A percentile compares a stretch with the other conserved stretches of the same genome.
Conservation (phyloP, 495 filamentous ascomycete genomes). For the Penicillium taxi region DNA sequence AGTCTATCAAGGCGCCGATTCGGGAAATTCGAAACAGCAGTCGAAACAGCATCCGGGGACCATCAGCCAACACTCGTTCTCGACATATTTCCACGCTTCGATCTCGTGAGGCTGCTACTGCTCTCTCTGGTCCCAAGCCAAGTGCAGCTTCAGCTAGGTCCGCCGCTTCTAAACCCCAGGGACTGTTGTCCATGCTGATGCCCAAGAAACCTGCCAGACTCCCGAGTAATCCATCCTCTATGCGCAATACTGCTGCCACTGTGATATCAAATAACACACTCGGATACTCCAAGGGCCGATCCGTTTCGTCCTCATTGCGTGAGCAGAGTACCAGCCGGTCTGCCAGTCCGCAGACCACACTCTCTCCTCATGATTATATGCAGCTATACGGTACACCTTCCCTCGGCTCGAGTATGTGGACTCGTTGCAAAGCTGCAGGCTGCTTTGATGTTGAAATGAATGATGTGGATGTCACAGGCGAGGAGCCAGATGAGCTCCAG, state of each 20-base stretch:
- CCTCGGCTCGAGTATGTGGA: constrained; percentile 38
- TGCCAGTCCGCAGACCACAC: constrained; percentile 15
- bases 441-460: constrained; percentile 29
- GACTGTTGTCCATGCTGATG: constrained; percentile 29
- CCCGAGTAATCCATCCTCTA: constrained; percentile 42
- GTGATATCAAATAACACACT: constrained; percentile 67
- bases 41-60: constrained; percentile 18
- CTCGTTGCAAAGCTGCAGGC: constrained; percentile 29
- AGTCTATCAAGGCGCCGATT: constrained; percentile 8
- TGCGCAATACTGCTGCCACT: constrained; percentile 53
- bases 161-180: constrained; percentile 34
- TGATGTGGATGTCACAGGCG: constrained; percentile 1
- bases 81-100: constrained; percentile 38
- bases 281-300: constrained; percentile 71
- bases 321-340: constrained; percentile 19
- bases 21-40: constrained; percentile 13
- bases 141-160: constrained; percentile 27
- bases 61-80: constrained; percentile 18
- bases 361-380: constrained; percentile 39
- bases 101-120: constrained; percentile 47
- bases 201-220: constrained; percentile 31
- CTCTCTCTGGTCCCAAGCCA: constrained; percentile 38
- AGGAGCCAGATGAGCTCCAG: constrained; percentile 25
- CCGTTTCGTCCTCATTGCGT: constrained; percentile 45
- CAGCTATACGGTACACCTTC: constrained; percentile 35